A percentile compares a stretch with the other conserved stretches of the same genome.
These are phyloP conservation scores for Mesembryanthemum crystallinum DNA, from an alignment of 148 eudicot species.

Conservation along the genomic window DNA sequence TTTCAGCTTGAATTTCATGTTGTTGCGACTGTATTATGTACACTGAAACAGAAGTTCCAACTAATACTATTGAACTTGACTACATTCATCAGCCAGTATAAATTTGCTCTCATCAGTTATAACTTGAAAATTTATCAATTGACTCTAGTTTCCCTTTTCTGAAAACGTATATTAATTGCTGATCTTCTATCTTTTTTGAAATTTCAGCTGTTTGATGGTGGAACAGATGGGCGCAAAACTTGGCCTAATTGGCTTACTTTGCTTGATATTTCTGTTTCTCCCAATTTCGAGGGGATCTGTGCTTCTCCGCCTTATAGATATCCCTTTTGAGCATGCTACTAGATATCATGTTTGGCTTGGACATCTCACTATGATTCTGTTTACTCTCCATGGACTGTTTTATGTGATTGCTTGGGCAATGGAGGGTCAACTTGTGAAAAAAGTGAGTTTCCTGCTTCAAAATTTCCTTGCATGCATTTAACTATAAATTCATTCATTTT, in stretches of 20 bases:
- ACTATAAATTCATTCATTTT: background rate
- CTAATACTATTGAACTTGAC: no score
- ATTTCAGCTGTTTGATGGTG: constrained; percentile 50
- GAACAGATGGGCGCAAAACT: constrained; percentile 47
- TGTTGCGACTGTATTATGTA: background rate
- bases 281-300: constrained; percentile 81
- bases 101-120: background rate
- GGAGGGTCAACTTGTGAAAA: constrained; percentile 43
- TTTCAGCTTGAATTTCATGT: background rate
- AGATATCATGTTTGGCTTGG: constrained; percentile 94
- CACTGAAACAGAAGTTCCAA: background rate
- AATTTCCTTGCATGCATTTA: background rate
- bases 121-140: background rate
- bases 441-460: constrained; percentile 38
- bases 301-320: constrained; percentile 63
- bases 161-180: background rate
- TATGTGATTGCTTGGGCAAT: constrained; percentile 57
- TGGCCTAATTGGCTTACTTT: constrained; percentile 62
- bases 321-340: constrained; percentile 85
- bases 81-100: no score
- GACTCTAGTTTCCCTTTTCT: background rate
- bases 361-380: constrained; percentile 70
- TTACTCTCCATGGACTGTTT: constrained; percentile 73
- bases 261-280: constrained; percentile 72
- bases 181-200: constrained; percentile 5